Conservation (phyloP, 192 early-diverging fungal species). For the Chytriomyces sp. region DNA sequence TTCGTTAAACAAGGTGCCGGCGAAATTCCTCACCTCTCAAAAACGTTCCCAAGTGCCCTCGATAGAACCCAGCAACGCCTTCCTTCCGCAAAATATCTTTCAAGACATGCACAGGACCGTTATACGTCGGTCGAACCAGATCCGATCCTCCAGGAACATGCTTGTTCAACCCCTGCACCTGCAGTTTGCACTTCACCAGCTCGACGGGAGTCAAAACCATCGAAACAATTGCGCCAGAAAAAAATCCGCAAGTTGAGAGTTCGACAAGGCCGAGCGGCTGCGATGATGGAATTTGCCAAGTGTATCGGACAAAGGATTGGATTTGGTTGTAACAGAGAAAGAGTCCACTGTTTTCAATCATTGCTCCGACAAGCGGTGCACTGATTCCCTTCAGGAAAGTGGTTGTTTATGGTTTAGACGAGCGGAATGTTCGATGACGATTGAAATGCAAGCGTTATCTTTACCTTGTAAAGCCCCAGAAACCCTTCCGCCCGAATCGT, state of each 20-base stretch:
- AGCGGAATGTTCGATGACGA: not conserved
- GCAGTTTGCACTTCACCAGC: conserved; percentile 94
- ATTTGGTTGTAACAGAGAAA: conserved; percentile 89
- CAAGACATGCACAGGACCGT: conserved; percentile 65
- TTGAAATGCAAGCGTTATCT: not conserved
- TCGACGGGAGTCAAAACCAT: conserved; percentile 94
- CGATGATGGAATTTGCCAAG: not conserved
- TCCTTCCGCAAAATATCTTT: conserved; percentile 55
- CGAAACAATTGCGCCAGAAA: conserved; percentile 85
- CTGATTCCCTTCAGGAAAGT: conserved; percentile 71
- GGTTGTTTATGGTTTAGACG: not conserved
- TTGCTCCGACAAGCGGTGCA: conserved; percentile 88
- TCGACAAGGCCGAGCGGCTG: conserved; percentile 64
- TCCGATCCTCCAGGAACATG: conserved; percentile 4
- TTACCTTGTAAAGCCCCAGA: conserved; percentile 86
- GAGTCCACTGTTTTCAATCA: conserved; percentile 91
- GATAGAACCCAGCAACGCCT: conserved; percentile 75
- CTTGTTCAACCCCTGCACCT: conserved; percentile 76
- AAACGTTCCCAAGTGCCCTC: conserved; percentile 81
- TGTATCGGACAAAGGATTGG: conserved; percentile 69
- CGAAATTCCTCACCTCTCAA: conserved; percentile 54
- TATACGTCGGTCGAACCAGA: conserved; percentile 24
- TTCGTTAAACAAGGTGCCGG: not conserved
- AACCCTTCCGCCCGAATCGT: conserved; percentile 82
- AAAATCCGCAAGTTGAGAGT: conserved; percentile 78